These are phyloP conservation scores for Daldinia grandis DNA, from an alignment of 495 filamentous ascomycete genomes.

Conservation along the genomic window DNA sequence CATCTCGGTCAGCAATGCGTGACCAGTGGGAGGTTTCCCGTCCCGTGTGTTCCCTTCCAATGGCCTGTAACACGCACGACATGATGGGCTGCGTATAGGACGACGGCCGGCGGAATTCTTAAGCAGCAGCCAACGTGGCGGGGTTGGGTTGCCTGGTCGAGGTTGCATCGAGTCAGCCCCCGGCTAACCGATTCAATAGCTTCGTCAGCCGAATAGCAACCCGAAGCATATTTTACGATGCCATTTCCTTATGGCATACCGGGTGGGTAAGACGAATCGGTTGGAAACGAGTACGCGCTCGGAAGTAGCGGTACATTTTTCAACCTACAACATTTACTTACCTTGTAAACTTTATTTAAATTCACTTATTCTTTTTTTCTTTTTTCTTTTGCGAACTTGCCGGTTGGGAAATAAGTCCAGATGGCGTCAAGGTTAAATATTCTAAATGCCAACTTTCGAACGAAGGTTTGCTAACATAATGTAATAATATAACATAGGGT, in stretches of 20 bases:
- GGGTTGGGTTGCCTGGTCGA: constrained; percentile 33
- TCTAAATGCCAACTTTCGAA: neutral
- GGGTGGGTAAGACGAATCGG: constrained; percentile 15
- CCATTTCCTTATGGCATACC: constrained; percentile 8
- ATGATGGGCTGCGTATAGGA: constrained; percentile 28
- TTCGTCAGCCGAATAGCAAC: constrained; percentile 35
- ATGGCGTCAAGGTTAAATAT: neutral
- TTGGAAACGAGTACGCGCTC: constrained; percentile 9
- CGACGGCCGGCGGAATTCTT: constrained; percentile 33
- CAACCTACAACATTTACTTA: neutral
- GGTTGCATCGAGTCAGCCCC: constrained; percentile 43
- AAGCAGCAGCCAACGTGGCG: constrained; percentile 36
- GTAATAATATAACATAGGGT: neutral
- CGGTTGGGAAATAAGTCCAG: neutral
- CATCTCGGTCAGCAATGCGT: constrained; percentile 37
- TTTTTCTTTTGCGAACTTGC: too few relatives aligned
- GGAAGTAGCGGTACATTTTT: constrained; percentile 22
- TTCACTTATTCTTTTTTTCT: too few relatives aligned
- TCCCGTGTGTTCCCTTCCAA: constrained; percentile 30
- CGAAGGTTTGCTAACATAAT: neutral
- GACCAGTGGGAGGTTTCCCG: constrained; percentile 28
- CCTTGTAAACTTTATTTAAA: too few relatives aligned
- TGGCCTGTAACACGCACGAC: constrained; percentile 27
- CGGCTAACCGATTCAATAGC: constrained; percentile 40
- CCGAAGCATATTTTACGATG: constrained; percentile 22